phyloP scores from a whole-genome alignment of 495 filamentous ascomycete genomes.

The Penicillium waksmanii region DNA sequence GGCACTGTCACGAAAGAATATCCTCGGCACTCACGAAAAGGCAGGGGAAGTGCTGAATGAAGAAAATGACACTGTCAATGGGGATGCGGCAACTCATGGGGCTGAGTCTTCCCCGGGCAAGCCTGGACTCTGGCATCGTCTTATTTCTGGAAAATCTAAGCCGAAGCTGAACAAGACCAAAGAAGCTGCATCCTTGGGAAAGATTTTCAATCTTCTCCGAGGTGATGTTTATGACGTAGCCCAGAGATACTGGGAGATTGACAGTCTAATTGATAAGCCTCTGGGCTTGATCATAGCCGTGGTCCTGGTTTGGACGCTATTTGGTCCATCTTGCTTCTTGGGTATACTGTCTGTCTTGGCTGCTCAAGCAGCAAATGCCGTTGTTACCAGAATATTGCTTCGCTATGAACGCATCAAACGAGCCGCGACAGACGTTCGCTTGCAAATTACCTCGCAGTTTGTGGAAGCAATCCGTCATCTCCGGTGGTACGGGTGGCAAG shows the following conservation, averaged over 20 bases:
- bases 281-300: constrained; percentile 69
- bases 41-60: constrained; percentile 1
- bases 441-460: constrained; percentile 77
- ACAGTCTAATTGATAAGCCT: constrained; percentile 67
- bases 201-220: constrained; percentile 80
- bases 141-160: constrained; percentile 13
- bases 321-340: constrained; percentile 78
- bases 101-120: constrained; percentile 8
- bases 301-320: constrained; percentile 70
- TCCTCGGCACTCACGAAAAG: constrained; percentile 49
- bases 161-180: constrained; percentile 35
- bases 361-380: constrained; percentile 65
- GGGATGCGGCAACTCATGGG: constrained; percentile 9
- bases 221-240: constrained; percentile 82
- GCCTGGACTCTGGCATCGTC: constrained; percentile 17
- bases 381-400: constrained; percentile 63
- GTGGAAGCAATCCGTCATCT: constrained; percentile 84
- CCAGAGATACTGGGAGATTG: constrained; percentile 82
- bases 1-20: constrained; percentile 71
- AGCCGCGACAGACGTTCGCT: constrained; percentile 67
- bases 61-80: constrained; percentile 7
- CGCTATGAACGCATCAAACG: constrained; percentile 66
- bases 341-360: constrained; percentile 66
- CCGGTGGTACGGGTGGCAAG: constrained; percentile 87
- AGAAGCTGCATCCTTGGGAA: constrained; percentile 75